A percentile compares a stretch with the other conserved stretches of the same genome.
Conservation (phyloP, 2,329 filamentous ascomycete genomes). For the Cordyceps pruinosa region DNA sequence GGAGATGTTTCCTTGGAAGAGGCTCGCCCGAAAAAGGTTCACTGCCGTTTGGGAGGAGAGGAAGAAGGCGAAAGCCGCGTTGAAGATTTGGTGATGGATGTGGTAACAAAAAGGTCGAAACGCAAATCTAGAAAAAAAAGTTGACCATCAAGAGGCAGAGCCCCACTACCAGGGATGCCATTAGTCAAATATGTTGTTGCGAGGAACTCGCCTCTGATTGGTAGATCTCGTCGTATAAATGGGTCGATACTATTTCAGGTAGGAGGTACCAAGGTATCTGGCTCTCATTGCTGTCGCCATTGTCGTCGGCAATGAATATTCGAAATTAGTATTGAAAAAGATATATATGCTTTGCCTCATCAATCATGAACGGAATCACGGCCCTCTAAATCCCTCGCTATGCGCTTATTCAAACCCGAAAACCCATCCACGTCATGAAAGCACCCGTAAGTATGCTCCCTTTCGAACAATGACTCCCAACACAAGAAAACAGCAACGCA, state of each 20-base stretch:
- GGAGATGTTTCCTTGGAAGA: constrained; percentile 14
- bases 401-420: background rate
- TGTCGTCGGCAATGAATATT: background rate
- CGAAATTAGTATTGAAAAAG: background rate
- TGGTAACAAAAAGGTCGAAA: background rate
- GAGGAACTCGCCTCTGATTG: background rate
- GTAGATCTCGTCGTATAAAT: background rate
- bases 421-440: background rate
- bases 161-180: background rate
- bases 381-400: background rate
- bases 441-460: background rate
- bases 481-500: background rate
- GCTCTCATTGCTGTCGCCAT: too few relatives aligned
- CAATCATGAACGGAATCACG: background rate
- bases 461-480: background rate
- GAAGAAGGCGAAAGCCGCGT: background rate
- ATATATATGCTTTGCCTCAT: constrained; percentile 7
- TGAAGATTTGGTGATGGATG: constrained; percentile 11
- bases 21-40: constrained; percentile 43
- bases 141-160: background rate
- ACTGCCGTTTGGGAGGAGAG: constrained; percentile 37
- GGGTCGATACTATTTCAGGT: too few relatives aligned
- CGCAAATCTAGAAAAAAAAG: constrained; percentile 11
- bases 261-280: too few relatives aligned
- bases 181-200: constrained; percentile 2